Evolutionary conservation across 805 yeast genomes (phyloP), one percentile per base, ranked within the genome.

Genomic region (Starmerella floricola): DNA sequence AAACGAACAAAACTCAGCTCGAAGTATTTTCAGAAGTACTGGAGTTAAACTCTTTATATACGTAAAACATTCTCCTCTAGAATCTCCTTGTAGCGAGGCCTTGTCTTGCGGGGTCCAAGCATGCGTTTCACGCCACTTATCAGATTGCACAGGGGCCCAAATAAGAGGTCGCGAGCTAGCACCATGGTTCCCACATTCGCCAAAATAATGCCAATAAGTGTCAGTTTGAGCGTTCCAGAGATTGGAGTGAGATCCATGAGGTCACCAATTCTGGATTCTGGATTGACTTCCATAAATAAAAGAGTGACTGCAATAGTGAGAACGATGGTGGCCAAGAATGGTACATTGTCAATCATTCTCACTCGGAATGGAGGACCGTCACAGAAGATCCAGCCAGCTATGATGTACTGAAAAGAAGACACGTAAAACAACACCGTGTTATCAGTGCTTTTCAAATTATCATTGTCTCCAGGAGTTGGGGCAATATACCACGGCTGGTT

Each of bases 331-430:
- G 66, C 31, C 39, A 91, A 64, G 57, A 86, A 88, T 6, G 94
- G 94, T 10, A 50, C 38, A 49, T 66, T 91, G 47, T 75, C 68
- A 21, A 63, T 60, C 52, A 79, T 73, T 1, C 87, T 78, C 55
- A 83, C 79, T 43, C 98, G 70, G 60, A 85, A 91, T 17, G 99
- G 99, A 8, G 91, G 87, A 0, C 99, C 98, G 11, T 74, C 82
- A 16, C 94, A 81, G 45, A 91, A 65, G n/a, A 86, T 74, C 24
- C 84, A 63, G 0, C 96, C 95, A 41, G 77, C 71, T 43, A 85
- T 63, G 37, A 93, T 80, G 60, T 91, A 91, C 65, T 91, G 97
- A 65, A 82, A 81, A 55, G 86, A 84, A 3, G 94, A 73, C 54
- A 73, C 76, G 36, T 77, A 71, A 60, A 91, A 91, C 44, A 91